Percentiles rank a stretch among this genome's conserved stretches.
phyloP scores from a whole-genome alignment of 345 rosid species.

The Turnera subulata region DNA sequence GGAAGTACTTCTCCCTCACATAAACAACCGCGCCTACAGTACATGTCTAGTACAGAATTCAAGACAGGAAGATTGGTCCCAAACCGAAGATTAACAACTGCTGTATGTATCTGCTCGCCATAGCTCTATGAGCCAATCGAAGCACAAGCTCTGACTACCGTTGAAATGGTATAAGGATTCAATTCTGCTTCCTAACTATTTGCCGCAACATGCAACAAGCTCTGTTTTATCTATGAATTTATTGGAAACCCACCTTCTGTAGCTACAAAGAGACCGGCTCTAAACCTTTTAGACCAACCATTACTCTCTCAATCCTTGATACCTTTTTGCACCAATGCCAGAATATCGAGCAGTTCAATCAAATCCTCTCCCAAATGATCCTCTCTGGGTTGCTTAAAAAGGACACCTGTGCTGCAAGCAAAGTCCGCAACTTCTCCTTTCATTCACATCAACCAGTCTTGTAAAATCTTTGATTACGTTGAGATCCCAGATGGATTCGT shows the following conservation, averaged over 20 bases:
- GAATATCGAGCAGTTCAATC: too few species aligned
- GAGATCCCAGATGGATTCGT: slow-evolving; percentile 44
- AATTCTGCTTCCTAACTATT: slow-evolving; percentile 58
- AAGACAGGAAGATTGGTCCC: slow-evolving; percentile 66
- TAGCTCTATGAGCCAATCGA: slow-evolving; percentile 45
- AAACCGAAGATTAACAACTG: slow-evolving; percentile 52
- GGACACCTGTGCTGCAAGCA: slow-evolving; percentile 47
- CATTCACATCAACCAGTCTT: slow-evolving; percentile 29
- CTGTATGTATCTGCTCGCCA: slow-evolving; percentile 67
- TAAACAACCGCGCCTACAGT: slow-evolving; percentile 69
- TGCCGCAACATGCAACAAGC: slow-evolving; percentile 14
- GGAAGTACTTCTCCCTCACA: slow-evolving; percentile 56
- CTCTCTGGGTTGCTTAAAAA: slow-evolving; percentile 35
- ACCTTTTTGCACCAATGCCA: too few species aligned
- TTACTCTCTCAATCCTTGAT: too few species aligned
- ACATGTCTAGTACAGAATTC: slow-evolving; percentile 86
- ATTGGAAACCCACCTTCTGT: too few species aligned
- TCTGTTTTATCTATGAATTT: too few species aligned
- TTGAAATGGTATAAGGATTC: slow-evolving; percentile 67
- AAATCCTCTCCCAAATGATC: too few species aligned
- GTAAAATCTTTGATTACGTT: too few species aligned
- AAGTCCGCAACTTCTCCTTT: slow-evolving; percentile 36
- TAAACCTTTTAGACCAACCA: slow-evolving; percentile 23
- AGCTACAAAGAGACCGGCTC: slow-evolving; percentile 3
- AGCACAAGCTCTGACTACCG: slow-evolving; percentile 82